Evolutionary conservation across 2,329 filamentous ascomycete genomes (phyloP).

Genomic region (Akanthomyces muscarius): DNA sequence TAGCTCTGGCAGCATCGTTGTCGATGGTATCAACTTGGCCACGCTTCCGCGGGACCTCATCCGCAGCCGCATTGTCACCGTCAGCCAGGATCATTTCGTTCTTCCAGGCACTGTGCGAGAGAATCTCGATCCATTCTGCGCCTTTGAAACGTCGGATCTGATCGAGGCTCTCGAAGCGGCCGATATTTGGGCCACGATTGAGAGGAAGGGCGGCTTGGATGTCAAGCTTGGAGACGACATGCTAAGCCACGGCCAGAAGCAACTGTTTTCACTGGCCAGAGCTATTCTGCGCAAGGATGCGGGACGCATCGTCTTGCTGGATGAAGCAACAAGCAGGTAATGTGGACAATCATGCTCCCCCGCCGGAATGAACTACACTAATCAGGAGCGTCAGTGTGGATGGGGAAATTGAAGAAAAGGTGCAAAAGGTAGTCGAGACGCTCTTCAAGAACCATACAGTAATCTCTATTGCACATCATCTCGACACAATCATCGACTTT

Average conservation of each 20-base stretch:
- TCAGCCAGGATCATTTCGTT: constrained; percentile 49
- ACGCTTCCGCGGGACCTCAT: constrained; percentile 39
- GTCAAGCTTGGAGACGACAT: constrained; percentile 30
- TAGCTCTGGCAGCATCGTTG: constrained; percentile 32
- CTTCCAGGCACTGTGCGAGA: constrained; percentile 43
- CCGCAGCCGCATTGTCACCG: constrained; percentile 40
- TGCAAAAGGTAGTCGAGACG: constrained; percentile 31
- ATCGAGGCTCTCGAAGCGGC: constrained; percentile 40
- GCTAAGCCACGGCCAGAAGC: constrained; percentile 45
- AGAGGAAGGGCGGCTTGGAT: constrained; percentile 36
- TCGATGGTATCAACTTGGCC: constrained; percentile 42
- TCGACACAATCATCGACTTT: constrained; percentile 40
- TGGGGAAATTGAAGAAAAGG: constrained; percentile 29
- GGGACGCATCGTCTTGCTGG: constrained; percentile 40
- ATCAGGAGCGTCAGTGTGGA: constrained; percentile 28
- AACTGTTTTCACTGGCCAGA: constrained; percentile 48
- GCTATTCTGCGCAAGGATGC: constrained; percentile 38
- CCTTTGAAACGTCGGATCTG: constrained; percentile 33
- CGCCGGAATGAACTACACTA: neutral
- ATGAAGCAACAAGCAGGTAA: constrained; percentile 38
- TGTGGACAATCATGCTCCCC: constrained; percentile 9
- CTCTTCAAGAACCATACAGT: constrained; percentile 47
- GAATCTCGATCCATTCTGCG: constrained; percentile 42
- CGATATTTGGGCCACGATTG: constrained; percentile 38
- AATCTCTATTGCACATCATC: constrained; percentile 37